Evolutionary conservation across 768 basidiomycete species (phyloP), one percentile per base, ranked within the genome.

Genomic region (Boletus subcaerulescens): DNA sequence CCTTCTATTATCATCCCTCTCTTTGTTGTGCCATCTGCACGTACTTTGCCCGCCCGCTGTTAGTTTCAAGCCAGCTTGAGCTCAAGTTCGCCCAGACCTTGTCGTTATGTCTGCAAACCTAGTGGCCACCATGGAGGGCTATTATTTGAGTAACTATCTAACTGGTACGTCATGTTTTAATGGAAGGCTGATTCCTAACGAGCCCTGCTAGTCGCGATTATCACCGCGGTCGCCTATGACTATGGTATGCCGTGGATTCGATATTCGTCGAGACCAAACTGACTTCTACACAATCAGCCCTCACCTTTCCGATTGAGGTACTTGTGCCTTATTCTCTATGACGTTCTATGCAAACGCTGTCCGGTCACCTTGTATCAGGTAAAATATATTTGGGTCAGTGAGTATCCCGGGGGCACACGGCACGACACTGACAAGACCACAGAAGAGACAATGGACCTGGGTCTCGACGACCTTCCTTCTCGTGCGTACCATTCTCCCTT

Each of bases 301-400:
- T 60, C 42, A 60, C 49, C 9, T 15, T 60, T 40, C 10, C 52
- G 12, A 15, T 13, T 0, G 59, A 60, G 59, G 59, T 60, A 53
- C 15, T 41, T 54, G 2, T 13, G 1, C 35, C 12, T 2, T 31
- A 12, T 42, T 32, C 8, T 35, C 29, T 26, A 4, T 29, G 5
- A 17, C 17, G 3, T 36, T 46, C 39, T 13, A 36, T 26, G 11
- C 14, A 9, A 42, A 41, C 24, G 17, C 31, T 26, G 11, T 5
- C 18, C 2, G 36, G 17, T 32, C 20, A 38, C 2, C 18, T 17
- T 11, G 15, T 12, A 26, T 13, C n/a, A 60, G 59, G 33, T 59
- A 15, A 31, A 51, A 0, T 15, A 60, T 12, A 43, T 59, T 4
- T 60, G 59, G 59, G 59, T 48, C 15, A 22, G 59, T 3, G 7